Evolutionary conservation across 768 basidiomycete species (phyloP), one percentile per base, ranked within the genome.

Genomic region (Ramaria rubella): DNA sequence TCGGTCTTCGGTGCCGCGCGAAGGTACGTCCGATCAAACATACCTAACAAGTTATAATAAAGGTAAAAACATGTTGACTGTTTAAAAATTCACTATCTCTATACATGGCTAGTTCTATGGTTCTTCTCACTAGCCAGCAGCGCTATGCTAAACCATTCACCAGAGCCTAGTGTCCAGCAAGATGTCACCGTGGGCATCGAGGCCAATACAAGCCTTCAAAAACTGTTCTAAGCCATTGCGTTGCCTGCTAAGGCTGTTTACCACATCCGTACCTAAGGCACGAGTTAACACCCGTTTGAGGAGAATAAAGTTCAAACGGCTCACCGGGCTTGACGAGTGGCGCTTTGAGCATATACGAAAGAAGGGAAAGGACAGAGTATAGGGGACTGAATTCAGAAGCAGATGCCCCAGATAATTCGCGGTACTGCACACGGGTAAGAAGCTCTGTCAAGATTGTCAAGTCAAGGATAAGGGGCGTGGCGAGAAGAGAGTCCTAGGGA

Each of bases 341-440:
- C 0, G 93, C 94, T 79, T 96, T 96, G 74, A 95, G 85, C 93
- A 97, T 95, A 80, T 94, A 97, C 42, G 86, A 89, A 55, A 97
- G 79, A 60, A 97, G 81, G 38, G 93, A 95, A 54, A 99, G 77
- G 58, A 99, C 89, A 3, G 89, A 81, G 80, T 99, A 91, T 19
- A 98, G 76, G 0, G 88, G 86, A 59, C 83, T 74, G 74, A 91
- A 96, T 33, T 91, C 87, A 57, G 70, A 70, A 15, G 75, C 69
- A 60, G 69, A 62, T 15, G 72, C 65, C 46, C 69, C 64, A 62
- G 82, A 78, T 17, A 62, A 50, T 15, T 66, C 60, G 66, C 91
- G 88, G 77, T 96, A 99, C 70, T 87, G 76, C 70, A 98, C 79
- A 59, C 95, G 94, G 40, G 94, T 94, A 59, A 98, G 78, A 58